Evolutionary conservation across 352 stramenopile genomes (phyloP), one percentile per base, ranked within the genome.

Genomic region (Globisporangium nagaii): DNA sequence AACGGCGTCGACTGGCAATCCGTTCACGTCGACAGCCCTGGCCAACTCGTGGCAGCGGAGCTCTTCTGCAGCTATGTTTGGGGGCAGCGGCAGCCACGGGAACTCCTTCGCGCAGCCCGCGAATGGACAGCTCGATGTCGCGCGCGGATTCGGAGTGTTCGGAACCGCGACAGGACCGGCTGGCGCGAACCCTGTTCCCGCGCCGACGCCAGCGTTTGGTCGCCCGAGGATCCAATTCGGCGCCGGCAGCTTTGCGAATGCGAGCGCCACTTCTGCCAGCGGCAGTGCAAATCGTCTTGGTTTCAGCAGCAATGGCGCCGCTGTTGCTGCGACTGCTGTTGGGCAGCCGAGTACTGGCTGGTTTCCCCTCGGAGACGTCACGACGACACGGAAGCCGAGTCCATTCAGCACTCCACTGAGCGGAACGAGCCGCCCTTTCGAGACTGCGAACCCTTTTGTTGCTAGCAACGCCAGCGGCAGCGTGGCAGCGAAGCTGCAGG

Each of bases 381-480:
- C 12, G 19, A n/a, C n/a, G 6, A 35, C 28, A 15, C 27, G n/a
- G n/a, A 47, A 45, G 19, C 9, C 31, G 30, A 50, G 34, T 9
- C 20, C 17, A 11, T 58, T 43, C 19, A n/a, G 20, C 9, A 15
- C 27, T 20, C 13, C 22, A 25, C 15, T 45, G n/a, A 24, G 24
- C 25, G 35, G 15, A 12, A 17, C 1, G 1, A 55, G 39, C n/a
- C n/a, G 27, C 15, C 41, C 39, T 34, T 24, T 41, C 36, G 15
- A 45, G 12, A 20, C 34, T 51, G 30, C 22, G 27, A 60, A 52
- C n/a, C 53, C 53, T 30, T 60, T 60, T 24, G 13, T 43, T 24
- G 24, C 7, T 27, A 37, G 32, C 17, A 28, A 27, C 27, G 19
- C 19, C 28, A 35, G 31, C 25, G 28, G 27, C 1, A 53, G 45